A percentile compares a stretch with the other conserved stretches of the same genome.
Evolutionary conservation across 805 yeast species (phyloP).

Genomic region (Wickerhamiella cacticola): DNA sequence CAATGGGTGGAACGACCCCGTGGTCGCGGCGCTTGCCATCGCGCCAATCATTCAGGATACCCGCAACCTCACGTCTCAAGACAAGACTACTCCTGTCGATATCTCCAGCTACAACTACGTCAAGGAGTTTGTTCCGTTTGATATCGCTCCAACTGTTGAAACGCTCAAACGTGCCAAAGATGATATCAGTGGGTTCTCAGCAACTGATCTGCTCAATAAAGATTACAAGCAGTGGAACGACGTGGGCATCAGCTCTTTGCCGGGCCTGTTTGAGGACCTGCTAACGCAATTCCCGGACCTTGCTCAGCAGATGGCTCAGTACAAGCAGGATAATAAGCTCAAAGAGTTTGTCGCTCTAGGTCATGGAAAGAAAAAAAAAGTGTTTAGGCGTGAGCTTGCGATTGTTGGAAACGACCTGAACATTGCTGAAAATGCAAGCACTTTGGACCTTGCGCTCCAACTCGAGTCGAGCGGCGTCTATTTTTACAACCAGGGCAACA

Average conservation of each 20-base stretch:
- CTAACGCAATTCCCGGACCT: conserved; percentile 24
- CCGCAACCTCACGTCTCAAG: conserved; percentile 38
- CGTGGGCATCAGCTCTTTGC: conserved; percentile 70
- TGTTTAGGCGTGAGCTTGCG: conserved; percentile 35
- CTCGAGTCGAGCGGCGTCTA: conserved; percentile 15
- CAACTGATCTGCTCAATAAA: conserved; percentile 55
- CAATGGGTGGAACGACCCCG: conserved; percentile 24
- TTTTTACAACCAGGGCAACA: conserved; percentile 39
- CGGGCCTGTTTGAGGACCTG: conserved; percentile 50
- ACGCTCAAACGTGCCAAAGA: conserved; percentile 41
- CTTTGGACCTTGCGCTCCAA: conserved; percentile 14
- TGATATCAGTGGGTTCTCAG: conserved; percentile 48
- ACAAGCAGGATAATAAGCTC: conserved; percentile 28
- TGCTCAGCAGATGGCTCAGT: conserved; percentile 25
- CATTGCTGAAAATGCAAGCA: conserved; percentile 18
- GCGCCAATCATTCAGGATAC: conserved; percentile 76
- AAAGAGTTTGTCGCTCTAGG: conserved; percentile 41
- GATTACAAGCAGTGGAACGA: conserved; percentile 68
- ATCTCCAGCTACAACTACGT: conserved; percentile 34
- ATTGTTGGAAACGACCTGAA: conserved; percentile 24
- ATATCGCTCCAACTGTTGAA: conserved; percentile 9
- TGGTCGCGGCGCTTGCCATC: conserved; percentile 38
- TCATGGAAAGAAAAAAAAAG: conserved; percentile 29
- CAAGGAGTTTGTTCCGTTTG: conserved; percentile 23
- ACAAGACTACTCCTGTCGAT: conserved; percentile 52